Percentiles rank a stretch among this genome's conserved stretches.
Evolutionary conservation across 164 flowering plant genomes (phyloP).

Genomic region (Annona squamosa): DNA sequence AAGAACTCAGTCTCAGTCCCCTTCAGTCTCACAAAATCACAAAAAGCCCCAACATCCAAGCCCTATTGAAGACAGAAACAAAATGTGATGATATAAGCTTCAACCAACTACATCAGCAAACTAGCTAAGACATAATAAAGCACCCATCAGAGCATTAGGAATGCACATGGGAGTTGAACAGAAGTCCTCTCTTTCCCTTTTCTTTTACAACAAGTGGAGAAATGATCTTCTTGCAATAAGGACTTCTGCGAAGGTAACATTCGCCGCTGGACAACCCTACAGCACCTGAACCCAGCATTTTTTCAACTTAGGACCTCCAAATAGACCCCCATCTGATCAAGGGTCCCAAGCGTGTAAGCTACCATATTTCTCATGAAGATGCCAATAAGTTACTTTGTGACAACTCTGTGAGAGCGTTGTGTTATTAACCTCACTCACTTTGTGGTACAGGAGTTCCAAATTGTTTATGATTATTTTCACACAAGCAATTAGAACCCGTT

Average conservation of each 20-base stretch:
- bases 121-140: not conserved
- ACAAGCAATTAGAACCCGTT: too few species aligned
- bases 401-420: too few species aligned
- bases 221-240: not conserved
- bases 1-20: conserved; percentile 72
- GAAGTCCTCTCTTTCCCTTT: not conserved
- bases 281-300: too few species aligned
- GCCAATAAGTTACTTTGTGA: too few species aligned
- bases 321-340: too few species aligned
- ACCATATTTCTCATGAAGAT: too few species aligned
- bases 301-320: too few species aligned
- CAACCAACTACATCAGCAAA: not conserved
- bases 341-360: too few species aligned
- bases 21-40: conserved; percentile 22
- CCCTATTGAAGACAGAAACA: conserved; percentile 9
- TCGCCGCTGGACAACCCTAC: not conserved
- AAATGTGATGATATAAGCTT: not conserved
- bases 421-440: too few species aligned
- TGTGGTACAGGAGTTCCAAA: too few species aligned
- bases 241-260: not conserved
- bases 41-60: conserved; percentile 9
- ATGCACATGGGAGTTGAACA: not conserved
- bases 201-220: not conserved
- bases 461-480: too few species aligned
- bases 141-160: not conserved